Conservation (phyloP, 164 flowering plant species). For the Magnolia officinalis region DNA sequence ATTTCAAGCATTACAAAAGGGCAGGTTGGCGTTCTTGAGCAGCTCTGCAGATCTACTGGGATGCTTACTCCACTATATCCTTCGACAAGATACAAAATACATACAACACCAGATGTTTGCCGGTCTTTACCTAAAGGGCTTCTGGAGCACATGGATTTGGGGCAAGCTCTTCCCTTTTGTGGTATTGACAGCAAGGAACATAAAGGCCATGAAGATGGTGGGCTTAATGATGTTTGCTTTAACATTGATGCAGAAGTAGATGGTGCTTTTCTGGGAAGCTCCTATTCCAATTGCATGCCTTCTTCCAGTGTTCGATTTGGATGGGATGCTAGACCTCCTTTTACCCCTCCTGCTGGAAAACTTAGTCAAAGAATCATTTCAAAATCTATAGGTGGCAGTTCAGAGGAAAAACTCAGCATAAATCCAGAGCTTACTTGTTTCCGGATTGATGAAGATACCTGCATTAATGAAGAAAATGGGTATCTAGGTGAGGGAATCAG, state of each 20-base stretch:
- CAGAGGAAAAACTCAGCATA: constrained; percentile 39
- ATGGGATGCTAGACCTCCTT: constrained; percentile 31
- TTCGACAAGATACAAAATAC: constrained; percentile 31
- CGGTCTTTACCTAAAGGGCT: constrained; percentile 65
- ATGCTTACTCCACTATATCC: constrained; percentile 46
- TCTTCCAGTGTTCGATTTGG: constrained; percentile 28
- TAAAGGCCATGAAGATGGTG: constrained; percentile 6
- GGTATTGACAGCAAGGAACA: constrained; percentile 24
- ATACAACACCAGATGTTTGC: constrained; percentile 27
- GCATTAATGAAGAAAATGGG: constrained; percentile 3
- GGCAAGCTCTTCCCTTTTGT: constrained; percentile 11
- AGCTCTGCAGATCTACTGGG: constrained; percentile 53
- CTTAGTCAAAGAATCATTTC: constrained; percentile 35
- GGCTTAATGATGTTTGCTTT: constrained; percentile 9
- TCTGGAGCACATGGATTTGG: constrained; percentile 40
- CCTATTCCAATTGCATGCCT: constrained; percentile 37
- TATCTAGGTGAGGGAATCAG: constrained; percentile 28
- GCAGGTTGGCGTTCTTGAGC: constrained; percentile 46
- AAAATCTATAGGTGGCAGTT: constrained; percentile 16
- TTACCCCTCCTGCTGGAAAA: constrained; percentile 44
- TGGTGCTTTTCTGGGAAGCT: constrained; percentile 20
- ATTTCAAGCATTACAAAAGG: constrained; percentile 35
- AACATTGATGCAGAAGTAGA: constrained; percentile 18
- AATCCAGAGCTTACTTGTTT: constrained; percentile 69
- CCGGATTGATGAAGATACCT: constrained; percentile 62